phyloP scores from a whole-genome alignment of 2,329 filamentous ascomycete genomes.

The Hypoxylon sp. region DNA sequence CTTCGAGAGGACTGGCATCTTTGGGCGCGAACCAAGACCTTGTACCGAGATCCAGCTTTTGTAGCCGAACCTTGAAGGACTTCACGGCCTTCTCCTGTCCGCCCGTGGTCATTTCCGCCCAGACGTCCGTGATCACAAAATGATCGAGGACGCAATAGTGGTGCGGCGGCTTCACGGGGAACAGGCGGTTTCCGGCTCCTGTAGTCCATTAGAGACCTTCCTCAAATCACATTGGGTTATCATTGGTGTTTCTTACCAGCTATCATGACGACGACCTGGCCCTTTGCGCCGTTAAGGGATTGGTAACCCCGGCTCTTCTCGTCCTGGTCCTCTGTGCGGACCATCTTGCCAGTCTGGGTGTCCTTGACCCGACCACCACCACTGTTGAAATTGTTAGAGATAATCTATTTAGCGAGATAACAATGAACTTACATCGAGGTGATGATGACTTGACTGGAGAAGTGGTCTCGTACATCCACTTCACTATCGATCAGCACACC shows the following conservation, averaged over 20 bases:
- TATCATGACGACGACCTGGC: constrained; percentile 58
- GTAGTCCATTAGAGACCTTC: constrained; percentile 18
- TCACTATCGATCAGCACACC: constrained; percentile 68
- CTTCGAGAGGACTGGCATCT: constrained; percentile 39
- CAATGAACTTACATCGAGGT: constrained; percentile 61
- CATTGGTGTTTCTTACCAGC: constrained; percentile 53
- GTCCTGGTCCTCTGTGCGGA: constrained; percentile 56
- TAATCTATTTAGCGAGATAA: not conserved
- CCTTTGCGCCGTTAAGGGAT: constrained; percentile 54
- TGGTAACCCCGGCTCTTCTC: constrained; percentile 47
- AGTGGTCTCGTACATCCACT: constrained; percentile 61
- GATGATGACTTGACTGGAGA: constrained; percentile 69
- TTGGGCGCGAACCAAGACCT: constrained; percentile 67
- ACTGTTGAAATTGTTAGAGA: constrained; percentile 33
- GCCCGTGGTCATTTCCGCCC: constrained; percentile 63
- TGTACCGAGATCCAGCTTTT: constrained; percentile 63
- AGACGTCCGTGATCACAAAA: constrained; percentile 73
- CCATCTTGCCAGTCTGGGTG: constrained; percentile 55
- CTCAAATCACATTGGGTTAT: not conserved
- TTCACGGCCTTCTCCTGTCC: constrained; percentile 46
- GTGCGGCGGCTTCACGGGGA: constrained; percentile 59
- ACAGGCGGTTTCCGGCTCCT: constrained; percentile 60
- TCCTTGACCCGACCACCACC: constrained; percentile 31
- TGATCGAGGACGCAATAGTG: constrained; percentile 72
- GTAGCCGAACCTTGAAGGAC: constrained; percentile 66